Conservation (phyloP, 305 asterid species). For the Fraxinus sp. region DNA sequence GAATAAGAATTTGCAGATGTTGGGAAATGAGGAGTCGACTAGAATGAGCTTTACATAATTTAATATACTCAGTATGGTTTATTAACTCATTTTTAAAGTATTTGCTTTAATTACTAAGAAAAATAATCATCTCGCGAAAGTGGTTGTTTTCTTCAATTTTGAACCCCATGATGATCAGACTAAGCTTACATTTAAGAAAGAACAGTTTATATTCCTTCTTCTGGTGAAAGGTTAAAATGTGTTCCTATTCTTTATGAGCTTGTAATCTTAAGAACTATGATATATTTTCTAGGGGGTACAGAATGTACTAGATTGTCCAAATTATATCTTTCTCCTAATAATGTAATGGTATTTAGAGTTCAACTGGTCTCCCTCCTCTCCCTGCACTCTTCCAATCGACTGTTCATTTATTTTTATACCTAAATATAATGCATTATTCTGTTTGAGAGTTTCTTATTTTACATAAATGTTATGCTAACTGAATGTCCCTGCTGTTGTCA, state of each 20-base stretch:
- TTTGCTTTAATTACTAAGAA: constrained; percentile 9
- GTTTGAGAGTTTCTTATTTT: not conserved
- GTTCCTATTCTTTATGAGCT: not conserved
- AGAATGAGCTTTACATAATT: constrained; percentile 1
- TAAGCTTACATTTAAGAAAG: constrained; percentile 1
- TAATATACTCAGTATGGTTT: not conserved
- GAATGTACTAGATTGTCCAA: not conserved
- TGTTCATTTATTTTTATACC: constrained; percentile 1
- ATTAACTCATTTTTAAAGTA: not conserved
- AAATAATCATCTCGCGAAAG: constrained; percentile 7
- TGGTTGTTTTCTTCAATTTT: constrained; percentile 14
- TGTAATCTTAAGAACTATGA: constrained; percentile 1
- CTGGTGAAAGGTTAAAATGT: constrained; percentile 1
- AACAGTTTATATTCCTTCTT: not conserved
- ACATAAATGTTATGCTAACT: constrained; percentile 25
- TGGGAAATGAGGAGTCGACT: not conserved
- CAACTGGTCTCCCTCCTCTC: not conserved
- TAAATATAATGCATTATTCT: constrained; percentile 1
- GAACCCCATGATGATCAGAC: not conserved
- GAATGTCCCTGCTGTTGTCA: constrained; percentile 29
- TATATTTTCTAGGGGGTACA: constrained; percentile 13
- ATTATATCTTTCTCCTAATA: not conserved
- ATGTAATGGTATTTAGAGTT: not conserved
- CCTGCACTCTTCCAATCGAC: not conserved
- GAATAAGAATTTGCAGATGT: constrained; percentile 2